These are phyloP conservation scores for Drechslerella stenobrocha DNA, from an alignment of 2,329 filamentous ascomycete genomes.

Conservation along the genomic window DNA sequence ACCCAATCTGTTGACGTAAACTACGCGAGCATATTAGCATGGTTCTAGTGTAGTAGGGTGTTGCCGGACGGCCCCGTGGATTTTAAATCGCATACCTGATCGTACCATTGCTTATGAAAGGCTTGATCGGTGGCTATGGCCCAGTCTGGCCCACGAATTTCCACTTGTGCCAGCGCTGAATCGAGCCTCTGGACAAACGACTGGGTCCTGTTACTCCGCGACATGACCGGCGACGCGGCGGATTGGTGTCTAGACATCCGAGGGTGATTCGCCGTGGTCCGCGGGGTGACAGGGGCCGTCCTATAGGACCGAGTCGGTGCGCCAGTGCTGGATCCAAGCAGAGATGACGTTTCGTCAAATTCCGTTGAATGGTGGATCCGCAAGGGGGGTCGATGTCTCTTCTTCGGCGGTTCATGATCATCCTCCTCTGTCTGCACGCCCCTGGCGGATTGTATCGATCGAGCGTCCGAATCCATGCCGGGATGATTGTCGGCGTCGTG, in stretches of 20 bases:
- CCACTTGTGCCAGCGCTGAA: slow-evolving; percentile 65
- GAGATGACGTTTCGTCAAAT: slow-evolving; percentile 59
- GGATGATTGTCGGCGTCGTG: background rate
- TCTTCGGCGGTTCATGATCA: slow-evolving; percentile 3
- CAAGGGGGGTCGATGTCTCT: slow-evolving; percentile 38
- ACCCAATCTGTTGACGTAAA: slow-evolving; percentile 71
- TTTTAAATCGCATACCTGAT: slow-evolving; percentile 63
- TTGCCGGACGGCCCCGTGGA: background rate
- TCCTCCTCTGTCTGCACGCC: slow-evolving; percentile 31
- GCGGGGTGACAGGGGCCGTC: slow-evolving; percentile 57
- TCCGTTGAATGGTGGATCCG: slow-evolving; percentile 50
- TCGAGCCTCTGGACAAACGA: slow-evolving; percentile 64
- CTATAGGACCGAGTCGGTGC: slow-evolving; percentile 55
- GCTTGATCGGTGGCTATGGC: slow-evolving; percentile 77
- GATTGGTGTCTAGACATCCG: slow-evolving; percentile 54
- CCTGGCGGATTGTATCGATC: slow-evolving; percentile 30
- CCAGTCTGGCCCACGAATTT: slow-evolving; percentile 54
- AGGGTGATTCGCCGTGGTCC: slow-evolving; percentile 52
- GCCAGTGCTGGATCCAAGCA: slow-evolving; percentile 56
- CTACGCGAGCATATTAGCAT: slow-evolving; percentile 37
- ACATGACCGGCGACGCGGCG: slow-evolving; percentile 51
- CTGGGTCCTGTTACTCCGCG: slow-evolving; percentile 60
- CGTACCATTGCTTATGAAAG: slow-evolving; percentile 70
- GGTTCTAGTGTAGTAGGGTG: background rate
- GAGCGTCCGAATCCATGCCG: slow-evolving; percentile 34